Conservation (phyloP, 2,329 filamentous ascomycete species). For the Fusarium kyushuense region DNA sequence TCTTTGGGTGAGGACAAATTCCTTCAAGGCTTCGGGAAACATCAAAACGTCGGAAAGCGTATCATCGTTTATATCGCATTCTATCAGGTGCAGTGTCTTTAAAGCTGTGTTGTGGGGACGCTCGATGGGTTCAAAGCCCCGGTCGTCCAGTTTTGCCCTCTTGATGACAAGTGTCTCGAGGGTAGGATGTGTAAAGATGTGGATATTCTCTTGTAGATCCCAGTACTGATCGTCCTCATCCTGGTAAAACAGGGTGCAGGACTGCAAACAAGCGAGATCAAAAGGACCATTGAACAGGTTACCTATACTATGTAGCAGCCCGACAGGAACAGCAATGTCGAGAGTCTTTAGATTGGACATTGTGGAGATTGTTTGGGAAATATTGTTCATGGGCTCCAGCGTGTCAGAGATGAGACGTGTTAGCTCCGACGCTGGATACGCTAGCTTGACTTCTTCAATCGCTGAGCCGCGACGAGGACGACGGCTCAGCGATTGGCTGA, state of each 20-base stretch:
- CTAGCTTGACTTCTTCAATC: constrained; percentile 60
- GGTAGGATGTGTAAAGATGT: constrained; percentile 64
- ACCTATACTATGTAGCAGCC: constrained; percentile 60
- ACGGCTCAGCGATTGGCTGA: constrained; percentile 61
- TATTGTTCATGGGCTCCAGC: constrained; percentile 55
- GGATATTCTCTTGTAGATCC: constrained; percentile 65
- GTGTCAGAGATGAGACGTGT: constrained; percentile 56
- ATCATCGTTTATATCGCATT: constrained; percentile 64
- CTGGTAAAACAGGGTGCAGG: constrained; percentile 62
- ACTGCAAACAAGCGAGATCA: constrained; percentile 61
- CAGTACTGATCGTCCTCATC: constrained; percentile 59
- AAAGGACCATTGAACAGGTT: constrained; percentile 64
- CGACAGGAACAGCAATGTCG: constrained; percentile 59
- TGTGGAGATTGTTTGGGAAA: constrained; percentile 61
- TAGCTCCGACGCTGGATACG: constrained; percentile 59
- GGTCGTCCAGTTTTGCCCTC: constrained; percentile 60
- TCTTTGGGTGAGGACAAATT: constrained; percentile 62
- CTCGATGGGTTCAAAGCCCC: constrained; percentile 62
- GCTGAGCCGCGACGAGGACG: constrained; percentile 61
- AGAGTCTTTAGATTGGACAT: constrained; percentile 64
- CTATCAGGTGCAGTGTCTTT: constrained; percentile 59
- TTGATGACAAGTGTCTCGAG: constrained; percentile 60
- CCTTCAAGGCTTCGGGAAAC: constrained; percentile 59
- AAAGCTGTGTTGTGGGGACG: constrained; percentile 61
- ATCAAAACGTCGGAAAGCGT: constrained; percentile 54